Percentiles rank a stretch among this genome's conserved stretches.
Evolutionary conservation across 2,329 filamentous ascomycete species (phyloP).

Genomic region (Stromatinia cepivora): DNA sequence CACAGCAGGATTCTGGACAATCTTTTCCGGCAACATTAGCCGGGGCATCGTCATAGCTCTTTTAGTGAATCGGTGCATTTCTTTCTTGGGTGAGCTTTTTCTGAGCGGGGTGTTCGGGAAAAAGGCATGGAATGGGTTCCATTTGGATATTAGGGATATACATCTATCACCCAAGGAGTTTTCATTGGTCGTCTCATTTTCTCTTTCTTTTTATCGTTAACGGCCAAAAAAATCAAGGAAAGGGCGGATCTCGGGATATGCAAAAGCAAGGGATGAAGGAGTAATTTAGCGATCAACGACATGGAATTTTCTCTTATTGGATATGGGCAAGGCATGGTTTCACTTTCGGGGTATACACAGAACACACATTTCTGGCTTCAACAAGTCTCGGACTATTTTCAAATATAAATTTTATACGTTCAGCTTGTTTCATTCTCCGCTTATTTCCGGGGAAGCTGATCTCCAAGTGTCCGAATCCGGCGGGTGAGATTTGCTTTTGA

Average conservation of each 20-base stretch:
- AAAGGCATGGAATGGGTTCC: not conserved
- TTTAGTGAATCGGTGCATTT: not conserved
- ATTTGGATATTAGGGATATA: not conserved
- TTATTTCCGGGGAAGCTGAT: not conserved
- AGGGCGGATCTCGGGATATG: slow-evolving; percentile 14
- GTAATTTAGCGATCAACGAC: slow-evolving; percentile 6
- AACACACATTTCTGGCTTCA: not conserved
- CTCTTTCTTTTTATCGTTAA: not conserved
- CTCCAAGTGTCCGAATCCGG: not conserved
- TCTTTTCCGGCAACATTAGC: not conserved
- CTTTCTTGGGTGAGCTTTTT: not conserved
- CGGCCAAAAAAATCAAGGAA: not conserved
- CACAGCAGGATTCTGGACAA: not conserved
- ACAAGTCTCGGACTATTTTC: not conserved
- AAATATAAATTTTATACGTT: not conserved
- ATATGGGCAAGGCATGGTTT: not conserved
- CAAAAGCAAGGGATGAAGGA: slow-evolving; percentile 11
- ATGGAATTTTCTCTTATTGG: not conserved
- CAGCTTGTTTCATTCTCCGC: not conserved
- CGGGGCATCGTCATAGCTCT: not conserved
- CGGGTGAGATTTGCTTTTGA: not conserved
- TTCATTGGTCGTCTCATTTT: not conserved
- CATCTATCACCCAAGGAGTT: not conserved
- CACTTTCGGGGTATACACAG: not conserved
- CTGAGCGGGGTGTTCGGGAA: slow-evolving; percentile 9